Conservation (phyloP, 345 rosid species). For the Moricandia moricandioides region DNA sequence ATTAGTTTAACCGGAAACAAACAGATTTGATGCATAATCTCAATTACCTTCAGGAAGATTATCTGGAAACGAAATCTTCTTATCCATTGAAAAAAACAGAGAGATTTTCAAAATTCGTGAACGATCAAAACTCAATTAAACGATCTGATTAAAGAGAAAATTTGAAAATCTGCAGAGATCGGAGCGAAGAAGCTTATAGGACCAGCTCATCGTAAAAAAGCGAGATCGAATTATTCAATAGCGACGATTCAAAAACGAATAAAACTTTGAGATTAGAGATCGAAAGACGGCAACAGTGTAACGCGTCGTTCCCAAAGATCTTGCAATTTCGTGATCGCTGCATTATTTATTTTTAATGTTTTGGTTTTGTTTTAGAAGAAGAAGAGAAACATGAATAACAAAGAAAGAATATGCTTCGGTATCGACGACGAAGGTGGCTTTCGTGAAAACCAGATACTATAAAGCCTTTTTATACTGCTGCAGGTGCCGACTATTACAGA, state of each 20-base stretch:
- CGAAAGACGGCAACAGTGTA: conserved; percentile 22
- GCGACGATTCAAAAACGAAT: conserved; percentile 36
- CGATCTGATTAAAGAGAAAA: conserved; percentile 45
- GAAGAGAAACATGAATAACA: conserved; percentile 27
- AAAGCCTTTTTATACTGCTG: conserved; percentile 16
- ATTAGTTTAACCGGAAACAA: not conserved
- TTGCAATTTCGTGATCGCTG: conserved; percentile 31
- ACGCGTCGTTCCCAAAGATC: conserved; percentile 32
- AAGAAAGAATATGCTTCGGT: not conserved
- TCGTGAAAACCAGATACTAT: not conserved
- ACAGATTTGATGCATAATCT: conserved; percentile 9
- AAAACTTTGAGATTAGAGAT: conserved; percentile 33
- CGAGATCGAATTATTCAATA: conserved; percentile 24
- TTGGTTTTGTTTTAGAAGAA: conserved; percentile 1
- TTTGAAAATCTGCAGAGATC: conserved; percentile 62
- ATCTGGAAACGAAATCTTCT: conserved; percentile 25
- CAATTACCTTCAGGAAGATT: conserved; percentile 33
- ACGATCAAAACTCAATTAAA: conserved; percentile 43
- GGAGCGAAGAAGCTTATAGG: conserved; percentile 52
- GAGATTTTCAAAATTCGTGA: not conserved
- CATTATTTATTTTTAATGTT: conserved; percentile 6
- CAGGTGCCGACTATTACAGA: not conserved
- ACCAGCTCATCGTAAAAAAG: conserved; percentile 45
- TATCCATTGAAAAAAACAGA: conserved; percentile 43
- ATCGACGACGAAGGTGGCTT: not conserved